Evolutionary conservation across 345 rosid species (phyloP), one percentile per base, ranked within the genome.

Genomic region (Eucalyptus erythrocorys): DNA sequence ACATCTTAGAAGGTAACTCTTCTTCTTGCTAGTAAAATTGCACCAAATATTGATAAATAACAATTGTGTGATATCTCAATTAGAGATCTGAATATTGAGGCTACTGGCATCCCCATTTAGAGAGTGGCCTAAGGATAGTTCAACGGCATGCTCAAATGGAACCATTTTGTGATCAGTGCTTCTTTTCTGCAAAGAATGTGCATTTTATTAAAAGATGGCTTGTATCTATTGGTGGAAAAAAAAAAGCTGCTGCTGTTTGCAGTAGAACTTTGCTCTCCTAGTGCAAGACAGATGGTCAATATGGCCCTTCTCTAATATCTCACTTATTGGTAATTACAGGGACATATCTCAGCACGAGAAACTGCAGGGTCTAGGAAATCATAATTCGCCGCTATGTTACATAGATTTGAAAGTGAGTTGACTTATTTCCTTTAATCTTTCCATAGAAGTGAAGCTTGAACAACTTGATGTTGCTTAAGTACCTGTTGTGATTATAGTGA

Each of bases 351-450:
- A 89, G 88, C 89, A 88, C 87, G 99, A 95, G 89, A 95, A 92
- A 87, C 85, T 89, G 85, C 96, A 94, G 87, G 85, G 94, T 89
- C 93, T 94, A 61, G 96, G 94, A 86, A 93, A 90, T 89, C 94
- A 89, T 89, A 92, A 89, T 88, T 94, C 99, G 84, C 96, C 96
- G 42, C 93, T 97, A 21, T 92, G 96, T 90, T 90, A 91, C 86
- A 91, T 96, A 71, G 94, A 96, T 90, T 92, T 95, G 88, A 94
- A 93, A 93, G 99, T 97, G 91, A 93, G 94, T 91, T 84, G 40
- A 61, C 57, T 37, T 81, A 22, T 17, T 55, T 51, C 84, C 42
- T 79, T 27, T 86, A 76, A 21, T 13, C 43, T 79, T 40, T 32
- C 51, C 49, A 80, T 50, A 47, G 42, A 32, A 45, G 85, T 61